These are phyloP conservation scores for Rhodofomes roseus DNA, from an alignment of 1,284 basidiomycete species.

Conservation along the genomic window DNA sequence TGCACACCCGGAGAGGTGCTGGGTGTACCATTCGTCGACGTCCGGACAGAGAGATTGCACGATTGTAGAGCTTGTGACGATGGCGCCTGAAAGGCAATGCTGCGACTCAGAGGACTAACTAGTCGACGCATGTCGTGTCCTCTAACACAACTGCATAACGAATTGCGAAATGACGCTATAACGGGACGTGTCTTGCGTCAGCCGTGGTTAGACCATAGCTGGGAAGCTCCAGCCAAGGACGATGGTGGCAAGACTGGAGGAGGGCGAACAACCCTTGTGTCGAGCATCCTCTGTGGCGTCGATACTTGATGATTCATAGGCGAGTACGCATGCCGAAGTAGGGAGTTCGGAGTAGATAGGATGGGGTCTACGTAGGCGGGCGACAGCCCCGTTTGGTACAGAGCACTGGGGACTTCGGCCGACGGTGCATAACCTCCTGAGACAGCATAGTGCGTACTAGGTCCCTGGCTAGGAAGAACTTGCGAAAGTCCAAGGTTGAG, in stretches of 20 bases:
- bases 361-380: slow-evolving; percentile 18
- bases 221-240: slow-evolving; percentile 14
- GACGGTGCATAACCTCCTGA: slow-evolving; percentile 15
- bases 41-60: too few relatives aligned
- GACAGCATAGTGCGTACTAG: slow-evolving; percentile 7
- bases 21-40: too few relatives aligned
- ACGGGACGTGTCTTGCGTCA: not conserved
- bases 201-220: slow-evolving; percentile 20
- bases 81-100: too few relatives aligned
- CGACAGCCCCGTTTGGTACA: slow-evolving; percentile 18
- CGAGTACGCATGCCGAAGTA: slow-evolving; percentile 12
- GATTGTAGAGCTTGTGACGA: too few relatives aligned
- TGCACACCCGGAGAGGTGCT: too few relatives aligned
- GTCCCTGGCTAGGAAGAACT: slow-evolving; percentile 3
- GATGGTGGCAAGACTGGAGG: slow-evolving; percentile 5
- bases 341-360: slow-evolving; percentile 9
- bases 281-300: slow-evolving; percentile 12
- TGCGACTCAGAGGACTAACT: too few relatives aligned
- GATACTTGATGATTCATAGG: slow-evolving; percentile 12
- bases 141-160: too few relatives aligned
- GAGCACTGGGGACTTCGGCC: slow-evolving; percentile 9
- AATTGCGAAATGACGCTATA: too few relatives aligned
- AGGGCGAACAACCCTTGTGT: slow-evolving; percentile 10
- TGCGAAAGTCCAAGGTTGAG: slow-evolving; percentile 15
- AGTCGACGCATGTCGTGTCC: too few relatives aligned